A percentile compares a stretch with the other conserved stretches of the same genome.
These are phyloP conservation scores for Leishmania amazonensis DNA, from an alignment of 208 protist genomes.

Conservation along the genomic window DNA sequence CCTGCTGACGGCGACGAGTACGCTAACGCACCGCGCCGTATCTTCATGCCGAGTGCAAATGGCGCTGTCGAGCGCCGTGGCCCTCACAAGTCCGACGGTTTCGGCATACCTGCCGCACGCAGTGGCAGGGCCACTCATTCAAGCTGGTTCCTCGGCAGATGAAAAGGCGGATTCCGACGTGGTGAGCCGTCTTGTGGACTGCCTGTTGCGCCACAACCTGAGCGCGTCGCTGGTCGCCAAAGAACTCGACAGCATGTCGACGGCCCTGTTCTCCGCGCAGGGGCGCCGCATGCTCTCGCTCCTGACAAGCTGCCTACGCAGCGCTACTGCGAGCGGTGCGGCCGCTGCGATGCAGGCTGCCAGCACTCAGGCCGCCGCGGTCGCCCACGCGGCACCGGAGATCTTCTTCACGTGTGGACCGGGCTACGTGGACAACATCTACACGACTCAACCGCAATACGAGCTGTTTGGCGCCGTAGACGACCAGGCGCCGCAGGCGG, in stretches of 20 bases:
- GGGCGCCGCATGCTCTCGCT: slow-evolving; percentile 61
- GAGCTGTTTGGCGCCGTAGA: slow-evolving; percentile 60
- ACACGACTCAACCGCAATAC: slow-evolving; percentile 52
- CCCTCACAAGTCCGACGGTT: background rate
- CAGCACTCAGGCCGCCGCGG: slow-evolving; percentile 9
- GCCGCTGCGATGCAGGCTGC: slow-evolving; percentile 19
- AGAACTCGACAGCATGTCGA: slow-evolving; percentile 41
- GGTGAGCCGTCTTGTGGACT: slow-evolving; percentile 65
- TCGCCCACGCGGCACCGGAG: slow-evolving; percentile 16
- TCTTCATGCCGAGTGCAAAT: slow-evolving; percentile 52
- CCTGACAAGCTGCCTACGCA: slow-evolving; percentile 52
- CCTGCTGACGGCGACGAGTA: slow-evolving; percentile 46
- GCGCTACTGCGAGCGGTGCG: slow-evolving; percentile 20
- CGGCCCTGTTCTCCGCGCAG: slow-evolving; percentile 31
- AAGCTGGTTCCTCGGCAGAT: background rate
- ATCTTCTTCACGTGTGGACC: slow-evolving; percentile 68
- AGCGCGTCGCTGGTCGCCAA: slow-evolving; percentile 41
- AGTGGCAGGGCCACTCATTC: background rate
- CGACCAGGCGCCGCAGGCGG: slow-evolving; percentile 40
- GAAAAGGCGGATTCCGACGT: slow-evolving; percentile 49
- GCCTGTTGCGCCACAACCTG: slow-evolving; percentile 55
- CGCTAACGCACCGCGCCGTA: slow-evolving; percentile 38
- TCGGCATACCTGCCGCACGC: slow-evolving; percentile 11
- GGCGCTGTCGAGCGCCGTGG: slow-evolving; percentile 6
- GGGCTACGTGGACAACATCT: slow-evolving; percentile 68